Base-by-base conservation (phyloP, 352 stramenopile species). In the Phytophthora litchii region DNA sequence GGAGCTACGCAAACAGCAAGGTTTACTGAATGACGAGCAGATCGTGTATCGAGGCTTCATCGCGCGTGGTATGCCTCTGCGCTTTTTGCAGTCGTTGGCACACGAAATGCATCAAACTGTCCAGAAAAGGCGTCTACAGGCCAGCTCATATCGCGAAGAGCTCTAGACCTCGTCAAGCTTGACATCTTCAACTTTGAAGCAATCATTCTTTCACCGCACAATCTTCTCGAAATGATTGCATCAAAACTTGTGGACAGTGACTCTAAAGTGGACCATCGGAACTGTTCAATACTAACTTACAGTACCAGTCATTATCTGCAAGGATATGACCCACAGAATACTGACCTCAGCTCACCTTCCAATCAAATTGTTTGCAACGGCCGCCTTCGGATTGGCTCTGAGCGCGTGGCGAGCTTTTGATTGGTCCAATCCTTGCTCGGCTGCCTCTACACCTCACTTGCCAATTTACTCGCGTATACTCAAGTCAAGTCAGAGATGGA, bases 11-110 rank as follows among this genome's bases (percentile, higher is more conserved):
- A 63, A 48, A 10, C 54, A 74, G 31, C 74, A 91, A 38, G 80
- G 78, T 0, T 51, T 91, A 19, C 35, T 72, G 34, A 65, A 83
- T 25, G 61, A 84, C 37, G 54, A 56, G 10, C 77, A 79, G 72
- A 38, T 72, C 19, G 54, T 90, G 20, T 67, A 78, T 35, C 68
- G 68, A 32, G 78, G 80, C 13, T 90, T 88, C 45, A 73, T 90
- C 12, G 64, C 66, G 2, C 78, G 80, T 16, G 80, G 76, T 13
- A 77, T 71, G 61, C 76, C 80, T 19, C 56, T 88, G 53, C 74
- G 72, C 0, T 79, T 73, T 45, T 45, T 87, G 43, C 70, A 82
- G 36, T 45, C 42, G 4, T 49, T 88, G 45, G 80, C 78, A 14
- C 51, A 76, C 20, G 48, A 65, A 4, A 88, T 89, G 78, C 77